Evolutionary conservation across 1,284 basidiomycete genomes (phyloP).

Genomic region (Xerocomus minutiporus): DNA sequence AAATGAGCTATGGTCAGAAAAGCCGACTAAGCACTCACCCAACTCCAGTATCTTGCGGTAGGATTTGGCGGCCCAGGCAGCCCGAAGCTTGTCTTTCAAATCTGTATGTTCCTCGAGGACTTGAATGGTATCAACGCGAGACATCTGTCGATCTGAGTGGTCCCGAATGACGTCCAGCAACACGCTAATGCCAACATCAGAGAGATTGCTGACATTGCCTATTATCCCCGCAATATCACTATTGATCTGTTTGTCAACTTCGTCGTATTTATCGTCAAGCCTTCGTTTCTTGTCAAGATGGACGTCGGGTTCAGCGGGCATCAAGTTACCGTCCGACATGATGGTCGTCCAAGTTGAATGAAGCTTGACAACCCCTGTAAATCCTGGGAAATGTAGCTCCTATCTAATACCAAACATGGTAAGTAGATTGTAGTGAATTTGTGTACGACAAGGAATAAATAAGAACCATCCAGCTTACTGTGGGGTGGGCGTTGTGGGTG

Average conservation of each 20-base stretch:
- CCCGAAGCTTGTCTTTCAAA: background rate
- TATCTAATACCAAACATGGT: too few species aligned
- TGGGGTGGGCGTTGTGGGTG: too few species aligned
- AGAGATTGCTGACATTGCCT: background rate
- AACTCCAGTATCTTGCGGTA: background rate
- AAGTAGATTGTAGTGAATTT: too few species aligned
- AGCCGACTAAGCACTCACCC: background rate
- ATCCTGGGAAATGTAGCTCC: too few species aligned
- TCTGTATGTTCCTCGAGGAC: background rate
- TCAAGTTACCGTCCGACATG: background rate
- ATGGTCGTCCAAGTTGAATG: conserved; percentile 20
- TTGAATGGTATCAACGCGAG: too few species aligned
- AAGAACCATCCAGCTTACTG: too few species aligned
- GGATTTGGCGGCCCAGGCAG: background rate
- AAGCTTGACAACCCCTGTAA: too few species aligned
- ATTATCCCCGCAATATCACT: background rate
- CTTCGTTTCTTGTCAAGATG: background rate
- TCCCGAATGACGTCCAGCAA: too few species aligned
- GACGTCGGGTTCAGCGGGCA: background rate
- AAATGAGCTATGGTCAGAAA: background rate
- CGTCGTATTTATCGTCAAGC: background rate
- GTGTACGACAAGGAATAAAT: too few species aligned
- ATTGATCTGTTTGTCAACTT: background rate
- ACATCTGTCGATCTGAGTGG: too few species aligned
- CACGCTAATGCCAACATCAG: too few species aligned